Percentiles rank a stretch among this genome's conserved stretches.
phyloP scores from a whole-genome alignment of 2,329 filamentous ascomycete species.

The Claviceps sp. region DNA sequence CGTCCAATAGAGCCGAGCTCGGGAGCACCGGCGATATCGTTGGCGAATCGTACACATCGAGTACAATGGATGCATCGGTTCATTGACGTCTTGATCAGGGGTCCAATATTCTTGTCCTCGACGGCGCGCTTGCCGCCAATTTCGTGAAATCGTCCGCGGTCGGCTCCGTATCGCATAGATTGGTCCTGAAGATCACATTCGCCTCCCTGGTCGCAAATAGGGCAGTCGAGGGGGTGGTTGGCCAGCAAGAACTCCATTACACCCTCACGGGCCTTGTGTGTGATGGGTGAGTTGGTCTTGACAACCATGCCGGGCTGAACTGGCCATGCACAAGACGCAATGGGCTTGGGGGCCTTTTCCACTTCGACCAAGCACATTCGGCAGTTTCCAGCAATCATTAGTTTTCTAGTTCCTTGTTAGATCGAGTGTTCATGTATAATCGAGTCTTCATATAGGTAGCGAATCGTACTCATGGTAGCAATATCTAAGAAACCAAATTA shows the following conservation, averaged over 20 bases:
- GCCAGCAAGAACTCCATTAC: conserved; percentile 98
- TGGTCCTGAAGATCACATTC: conserved; percentile 99
- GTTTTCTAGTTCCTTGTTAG: conserved; percentile 54
- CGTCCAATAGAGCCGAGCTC: conserved; percentile 90
- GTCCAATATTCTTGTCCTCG: conserved; percentile 98
- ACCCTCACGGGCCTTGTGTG: conserved; percentile 95
- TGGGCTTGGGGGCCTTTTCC: conserved; percentile 88
- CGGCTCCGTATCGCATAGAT: conserved; percentile 95
- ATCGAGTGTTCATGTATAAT: conserved; percentile 14
- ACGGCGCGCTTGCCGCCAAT: conserved; percentile 90
- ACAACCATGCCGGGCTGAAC: conserved; percentile 98
- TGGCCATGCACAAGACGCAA: conserved; percentile 97
- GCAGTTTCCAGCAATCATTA: conserved; percentile 98
- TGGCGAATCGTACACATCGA: conserved; percentile 92
- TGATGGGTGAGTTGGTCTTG: conserved; percentile 91
- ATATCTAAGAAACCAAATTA: conserved; percentile 48
- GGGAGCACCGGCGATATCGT: conserved; percentile 89
- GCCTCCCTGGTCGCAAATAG: conserved; percentile 96
- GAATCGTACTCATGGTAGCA: conserved; percentile 87
- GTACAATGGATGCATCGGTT: conserved; percentile 99
- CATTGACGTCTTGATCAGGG: conserved; percentile 98
- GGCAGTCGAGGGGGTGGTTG: conserved; percentile 92
- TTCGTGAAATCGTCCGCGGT: conserved; percentile 95
- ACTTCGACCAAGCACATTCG: conserved; percentile 99
- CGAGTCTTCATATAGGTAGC: conserved; percentile 10